Evolutionary conservation across 116 monocot genomes (phyloP).

Genomic region (Papilionanthe hybrid): DNA sequence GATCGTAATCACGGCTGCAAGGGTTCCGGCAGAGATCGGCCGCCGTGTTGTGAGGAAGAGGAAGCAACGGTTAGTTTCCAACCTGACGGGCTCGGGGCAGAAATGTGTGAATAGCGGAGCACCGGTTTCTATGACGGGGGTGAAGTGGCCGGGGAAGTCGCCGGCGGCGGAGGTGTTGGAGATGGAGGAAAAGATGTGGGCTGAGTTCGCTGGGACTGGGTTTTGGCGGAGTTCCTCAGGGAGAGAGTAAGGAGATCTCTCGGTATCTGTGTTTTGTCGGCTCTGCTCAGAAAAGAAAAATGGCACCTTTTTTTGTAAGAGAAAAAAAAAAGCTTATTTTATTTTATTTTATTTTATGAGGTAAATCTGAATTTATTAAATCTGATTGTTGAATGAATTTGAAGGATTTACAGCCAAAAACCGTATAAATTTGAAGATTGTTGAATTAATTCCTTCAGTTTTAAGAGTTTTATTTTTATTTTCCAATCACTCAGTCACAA

Average conservation of each 20-base stretch:
- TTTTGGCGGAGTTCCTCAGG: conserved; percentile 69
- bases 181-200: conserved; percentile 61
- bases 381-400: no score
- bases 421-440: no score
- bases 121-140: not conserved
- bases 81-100: not conserved
- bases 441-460: no score
- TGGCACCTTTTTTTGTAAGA: no score
- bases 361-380: no score
- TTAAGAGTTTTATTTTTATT: no score
- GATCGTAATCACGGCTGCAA: conserved; percentile 28
- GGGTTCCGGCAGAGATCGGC: conserved; percentile 45
- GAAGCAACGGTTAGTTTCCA: not conserved
- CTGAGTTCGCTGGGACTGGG: conserved; percentile 35
- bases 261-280: not conserved
- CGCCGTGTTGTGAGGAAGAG: conserved; percentile 16
- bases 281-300: no score
- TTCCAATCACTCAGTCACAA: no score
- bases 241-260: conserved; percentile 13
- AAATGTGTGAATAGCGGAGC: not conserved
- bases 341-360: no score
- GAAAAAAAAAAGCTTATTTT: no score
- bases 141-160: not conserved
- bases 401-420: no score
- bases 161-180: conserved; percentile 33